Base-by-base conservation (phyloP, 2,329 filamentous ascomycete genomes). In the Thermoascus crustaceus region DNA sequence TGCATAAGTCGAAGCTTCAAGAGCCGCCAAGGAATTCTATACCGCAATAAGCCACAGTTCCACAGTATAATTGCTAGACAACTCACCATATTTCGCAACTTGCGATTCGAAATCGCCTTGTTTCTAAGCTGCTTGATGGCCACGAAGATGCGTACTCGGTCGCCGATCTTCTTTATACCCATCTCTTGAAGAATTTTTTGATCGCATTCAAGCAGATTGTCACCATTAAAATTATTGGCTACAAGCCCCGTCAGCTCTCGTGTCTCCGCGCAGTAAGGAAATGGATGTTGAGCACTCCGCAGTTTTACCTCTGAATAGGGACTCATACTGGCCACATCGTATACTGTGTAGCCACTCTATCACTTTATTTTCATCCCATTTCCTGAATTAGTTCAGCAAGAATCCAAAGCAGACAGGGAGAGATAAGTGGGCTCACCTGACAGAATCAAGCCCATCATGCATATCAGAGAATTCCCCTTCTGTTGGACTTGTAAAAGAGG, bases 121-220 rank as follows among this genome's bases (percentile, higher is more conserved):
- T 80, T 86, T 45, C 85, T 72, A 38, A 91, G 69, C 59, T 86
- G 84, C 66, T 89, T 89, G 55, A 89, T 87, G 46, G 81, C 80
- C 43, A 88, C 73, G 52, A 86, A 88, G 42, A 98, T 81, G 44
- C 89, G 84, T 22, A 98, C 89, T 35, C 91, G 80, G 61, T 98
- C 91, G 45, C 91, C 91, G 46, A 98, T 85, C 64, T 96, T 98
- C 49, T 94, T 93, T 49, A 98, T 89, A 27, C 91, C 91, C 78
- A 98, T 94, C 61, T 98, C 91, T 62, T 94, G 93, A 44, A 98
- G 72, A 25, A 94, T 86, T 37, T 87, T 82, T 69, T 94, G 93
- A 63, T 98, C 91, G 72, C 95, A 89, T 64, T 98, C 91, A 49
- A 98, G 73, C 29, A 98, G 71, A 56, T 94, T 95, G 66, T 95